These are phyloP conservation scores for Neoboletus magnificus DNA, from an alignment of 768 basidiomycete genomes.

Conservation along the genomic window DNA sequence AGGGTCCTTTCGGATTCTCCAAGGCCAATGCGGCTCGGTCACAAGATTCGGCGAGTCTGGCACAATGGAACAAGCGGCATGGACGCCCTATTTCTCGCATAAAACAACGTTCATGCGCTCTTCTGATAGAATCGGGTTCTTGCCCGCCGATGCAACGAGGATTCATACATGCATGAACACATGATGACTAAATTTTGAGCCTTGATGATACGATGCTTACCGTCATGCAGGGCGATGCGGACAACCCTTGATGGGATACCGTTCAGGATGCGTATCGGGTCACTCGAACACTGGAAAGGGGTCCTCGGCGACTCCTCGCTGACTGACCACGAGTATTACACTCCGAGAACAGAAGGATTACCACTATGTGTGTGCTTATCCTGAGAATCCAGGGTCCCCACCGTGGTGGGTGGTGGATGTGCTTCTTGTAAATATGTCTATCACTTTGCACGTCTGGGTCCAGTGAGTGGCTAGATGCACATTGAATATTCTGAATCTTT, in stretches of 20 bases:
- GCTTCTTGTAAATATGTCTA: not conserved
- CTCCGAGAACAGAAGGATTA: not conserved
- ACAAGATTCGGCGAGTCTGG: not conserved
- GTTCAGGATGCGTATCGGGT: not conserved
- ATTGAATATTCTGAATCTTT: not conserved
- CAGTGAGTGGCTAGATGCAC: not conserved
- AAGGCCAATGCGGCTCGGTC: not conserved
- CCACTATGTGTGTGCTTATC: not conserved
- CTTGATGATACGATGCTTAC: not conserved
- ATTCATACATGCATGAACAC: not conserved
- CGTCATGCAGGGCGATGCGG: not conserved
- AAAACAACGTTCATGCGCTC: not conserved
- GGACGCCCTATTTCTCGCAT: not conserved
- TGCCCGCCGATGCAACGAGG: not conserved
- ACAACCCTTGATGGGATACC: not conserved
- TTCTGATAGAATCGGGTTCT: not conserved
- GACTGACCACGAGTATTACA: too few species aligned
- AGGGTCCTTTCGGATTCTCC: slow-evolving; percentile 1
- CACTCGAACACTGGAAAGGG: not conserved
- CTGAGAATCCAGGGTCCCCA: not conserved
- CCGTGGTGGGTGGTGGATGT: not conserved
- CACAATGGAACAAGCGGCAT: not conserved
- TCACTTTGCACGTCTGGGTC: not conserved
- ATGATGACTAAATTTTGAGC: not conserved
- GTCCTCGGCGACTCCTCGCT: too few species aligned